Base-by-base conservation (phyloP, 2,329 filamentous ascomycete genomes). In the Pseudogymnoascus sp. region DNA sequence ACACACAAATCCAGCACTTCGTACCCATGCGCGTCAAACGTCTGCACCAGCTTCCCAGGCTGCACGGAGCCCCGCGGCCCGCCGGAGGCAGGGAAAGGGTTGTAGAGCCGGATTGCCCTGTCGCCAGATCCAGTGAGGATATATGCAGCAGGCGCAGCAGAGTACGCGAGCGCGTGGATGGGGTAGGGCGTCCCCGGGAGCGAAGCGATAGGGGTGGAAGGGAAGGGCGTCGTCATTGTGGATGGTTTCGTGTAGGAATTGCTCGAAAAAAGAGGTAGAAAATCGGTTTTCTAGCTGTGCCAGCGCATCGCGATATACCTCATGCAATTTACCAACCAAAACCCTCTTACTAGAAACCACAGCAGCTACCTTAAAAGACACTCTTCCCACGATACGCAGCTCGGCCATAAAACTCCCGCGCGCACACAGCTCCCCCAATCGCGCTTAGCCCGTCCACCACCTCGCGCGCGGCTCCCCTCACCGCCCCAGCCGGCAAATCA, bases 11-110 rank as follows among this genome's bases (percentile, higher is more conserved):
- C 89, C 65, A 97, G 86, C 6, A 99, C 89, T 69, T 93, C 89
- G 78, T 99, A 96, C 68, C 91, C 93, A 76, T 99, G 95, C 2
- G 90, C 91, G 37, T 86, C 80, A 78, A 96, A 99, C 37, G 86
- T 90, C 76, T 97, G 93, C 72, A 99, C 91, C 3, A 95, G 86
- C 68, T 75, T 70, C 63, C 44, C 73, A 64, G 63, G 73, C 72
- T 72, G 74, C 72, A 68, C 75, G 74, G 72, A 74, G 72, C 70
- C 70, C 72, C 67, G 77, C 72, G 67, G 76, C 66, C 66, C 78
- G 72, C 73, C 74, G 62, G 73, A 71, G 67, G 70, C 67, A 0
- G 72, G 81, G 61, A 79, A 79, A 1, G 89, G 88, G 75, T 96
- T 96, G 79, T 92, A 96, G 42, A 97, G 87, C 63, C 93, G 87